phyloP scores from a whole-genome alignment of 371 early-diverging fungal species.

The Mucor mucedo region DNA sequence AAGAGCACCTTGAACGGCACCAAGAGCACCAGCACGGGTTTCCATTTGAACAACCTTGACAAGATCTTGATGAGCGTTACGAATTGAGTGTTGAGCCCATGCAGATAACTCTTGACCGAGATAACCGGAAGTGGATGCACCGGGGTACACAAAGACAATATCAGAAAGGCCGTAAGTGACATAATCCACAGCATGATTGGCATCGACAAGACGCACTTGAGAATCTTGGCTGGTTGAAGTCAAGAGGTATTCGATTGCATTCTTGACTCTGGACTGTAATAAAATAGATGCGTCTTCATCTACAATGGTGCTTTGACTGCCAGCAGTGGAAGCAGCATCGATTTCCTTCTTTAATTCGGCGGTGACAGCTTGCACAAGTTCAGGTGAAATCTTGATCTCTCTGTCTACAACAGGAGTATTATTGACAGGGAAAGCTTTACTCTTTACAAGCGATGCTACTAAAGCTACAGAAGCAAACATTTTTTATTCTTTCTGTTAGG shows the following conservation, averaged over 20 bases:
- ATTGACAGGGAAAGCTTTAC: conserved; percentile 22
- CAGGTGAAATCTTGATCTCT: conserved; percentile 28
- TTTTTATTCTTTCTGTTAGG: background rate
- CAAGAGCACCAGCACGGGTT: conserved; percentile 82
- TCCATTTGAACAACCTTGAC: conserved; percentile 74
- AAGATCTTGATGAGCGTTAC: conserved; percentile 66
- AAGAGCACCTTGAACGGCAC: conserved; percentile 82
- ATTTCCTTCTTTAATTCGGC: conserved; percentile 33
- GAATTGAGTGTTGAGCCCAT: conserved; percentile 61
- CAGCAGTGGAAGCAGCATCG: conserved; percentile 44
- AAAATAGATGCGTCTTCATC: conserved; percentile 45
- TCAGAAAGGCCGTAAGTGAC: conserved; percentile 80
- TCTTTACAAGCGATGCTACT: conserved; percentile 37
- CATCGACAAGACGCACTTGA: conserved; percentile 52
- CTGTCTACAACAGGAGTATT: conserved; percentile 2
- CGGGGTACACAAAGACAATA: conserved; percentile 81
- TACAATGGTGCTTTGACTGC: conserved; percentile 53
- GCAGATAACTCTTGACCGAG: conserved; percentile 66
- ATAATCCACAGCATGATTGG: conserved; percentile 73
- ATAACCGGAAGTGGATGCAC: conserved; percentile 51
- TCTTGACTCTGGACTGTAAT: conserved; percentile 41
- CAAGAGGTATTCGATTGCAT: conserved; percentile 34
- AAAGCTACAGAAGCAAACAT: conserved; percentile 42
- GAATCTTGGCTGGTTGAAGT: conserved; percentile 12
- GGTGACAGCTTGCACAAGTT: conserved; percentile 32